Percentiles rank a stretch among this genome's conserved stretches.
Conservation (phyloP, 306 rosid species). For the Senna tora region DNA sequence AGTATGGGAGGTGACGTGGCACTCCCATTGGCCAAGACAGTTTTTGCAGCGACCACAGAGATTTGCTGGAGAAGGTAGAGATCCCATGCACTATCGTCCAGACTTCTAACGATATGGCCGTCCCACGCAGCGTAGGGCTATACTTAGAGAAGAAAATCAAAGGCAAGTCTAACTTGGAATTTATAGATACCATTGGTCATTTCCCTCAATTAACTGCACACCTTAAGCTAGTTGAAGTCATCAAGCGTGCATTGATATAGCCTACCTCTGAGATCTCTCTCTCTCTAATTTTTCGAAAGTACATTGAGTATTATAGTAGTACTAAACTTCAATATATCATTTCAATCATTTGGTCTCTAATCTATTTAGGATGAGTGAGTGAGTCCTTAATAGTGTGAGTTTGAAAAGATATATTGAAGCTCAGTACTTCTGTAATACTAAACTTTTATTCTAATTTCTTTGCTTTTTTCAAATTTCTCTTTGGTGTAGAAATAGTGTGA, state of each 20-base stretch:
- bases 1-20: constrained; percentile 62
- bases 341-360: no score
- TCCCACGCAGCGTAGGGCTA: constrained; percentile 60
- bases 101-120: constrained; percentile 55
- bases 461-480: no score
- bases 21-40: constrained; percentile 60
- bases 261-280: no score
- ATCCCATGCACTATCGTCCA: constrained; percentile 82
- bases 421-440: no score
- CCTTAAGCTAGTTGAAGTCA: constrained; percentile 63
- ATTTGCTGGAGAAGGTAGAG: constrained; percentile 63
- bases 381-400: no score
- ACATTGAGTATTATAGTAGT: no score
- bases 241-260: constrained; percentile 47
- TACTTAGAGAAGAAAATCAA: constrained; percentile 76
- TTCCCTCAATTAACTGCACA: constrained; percentile 85
- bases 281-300: no score
- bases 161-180: constrained; percentile 59
- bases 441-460: no score
- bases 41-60: constrained; percentile 71
- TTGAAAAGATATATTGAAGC: no score
- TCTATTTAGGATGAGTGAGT: no score
- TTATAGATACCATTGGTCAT: constrained; percentile 60
- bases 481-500: no score
- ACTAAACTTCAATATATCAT: no score